Evolutionary conservation across 768 basidiomycete genomes (phyloP), one percentile per base, ranked within the genome.

Genomic region (Boletus sensibilis): DNA sequence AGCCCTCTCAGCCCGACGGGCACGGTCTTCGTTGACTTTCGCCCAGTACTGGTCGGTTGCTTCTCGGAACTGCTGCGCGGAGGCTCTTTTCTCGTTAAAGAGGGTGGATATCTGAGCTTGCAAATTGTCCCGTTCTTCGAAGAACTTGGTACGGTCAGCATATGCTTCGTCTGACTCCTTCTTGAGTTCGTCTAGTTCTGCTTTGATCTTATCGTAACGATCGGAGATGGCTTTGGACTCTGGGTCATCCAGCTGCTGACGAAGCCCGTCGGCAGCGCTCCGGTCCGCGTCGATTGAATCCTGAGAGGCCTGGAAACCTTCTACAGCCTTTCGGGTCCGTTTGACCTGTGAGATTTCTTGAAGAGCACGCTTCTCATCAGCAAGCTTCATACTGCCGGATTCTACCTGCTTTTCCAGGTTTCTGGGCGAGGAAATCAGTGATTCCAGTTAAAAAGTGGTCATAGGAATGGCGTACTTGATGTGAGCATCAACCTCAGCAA

Each of bases 311-410:
- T 92, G 84, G 78, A 95, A 94, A 50, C 80, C 70, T 72, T 98
- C 94, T 55, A 98, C 85, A 13, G 76, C 75, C 68, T 81, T 86
- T 50, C 92, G 86, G 56, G 74, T 79, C 41, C 92, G 88, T 67
- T 83, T 91, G 59, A 79, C 75, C 42, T 81, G 79, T 58, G 80
- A 83, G 58, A 99, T 96, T 64, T 98, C 96, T 61, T 84, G 82
- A n/a, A 99, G 80, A 5, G 94, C 91, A 50, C 93, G 87, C 75
- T 97, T 98, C 75, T 99, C 97, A 54, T 97, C 95, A 27, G 87
- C 94, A 56, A 98, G 80, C 69, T 92, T 97, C 81, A 99, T 80
- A 56, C 65, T 84, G 25, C 96, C 96, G 5, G 92, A 92, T 68
- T 98, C 96, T 51, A 99, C 87, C 69, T 94, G 90, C 67, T 84